Evolutionary conservation across 352 stramenopile genomes (phyloP), one percentile per base, ranked within the genome.

Genomic region (Phytophthora boehmeriae): DNA sequence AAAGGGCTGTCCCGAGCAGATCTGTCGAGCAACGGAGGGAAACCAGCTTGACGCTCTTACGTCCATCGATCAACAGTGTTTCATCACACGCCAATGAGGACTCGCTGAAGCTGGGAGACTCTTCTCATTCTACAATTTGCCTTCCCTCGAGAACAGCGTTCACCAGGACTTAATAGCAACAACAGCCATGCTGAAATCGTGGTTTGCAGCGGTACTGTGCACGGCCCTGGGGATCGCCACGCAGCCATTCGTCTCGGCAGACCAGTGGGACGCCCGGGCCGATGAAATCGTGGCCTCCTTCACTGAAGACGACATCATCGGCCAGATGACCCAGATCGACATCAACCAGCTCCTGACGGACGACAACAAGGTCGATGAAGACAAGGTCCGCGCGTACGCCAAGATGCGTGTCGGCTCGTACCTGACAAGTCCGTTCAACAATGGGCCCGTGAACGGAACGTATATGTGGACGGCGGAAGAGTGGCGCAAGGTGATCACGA

Each of bases 271-370:
- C 28, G 59, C 48, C 5, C 51, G 51, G 14, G 51, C 46, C 36
- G 59, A 68, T 19, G 53, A 45, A 38, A 63, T 63, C 28, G 19
- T 68, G 36, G 59, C 53, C 38, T 54, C 36, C 52, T 68, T 68
- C 52, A 68, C 59, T 38, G 46, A 61, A 25, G 52, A 63, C 36
- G 59, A 68, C 32, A 82, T 85, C 59, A 66, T 97, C 32, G 87
- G 87, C 2, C 90, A 97, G 62, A 95, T 97, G 86, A 86, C 84
- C 10, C 90, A 97, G 68, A 78, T 97, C 27, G 86, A 96, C 49
- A 80, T 96, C 46, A 83, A 75, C 51, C 71, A 83, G 11, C 68
- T 96, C 8, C 59, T 95, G 17, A 74, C 75, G 22, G 60, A 63
- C 6, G 51, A 68, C 45, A 68, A 63, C 44, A 58, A 61, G 59